A percentile compares a stretch with the other conserved stretches of the same genome.
phyloP scores from a whole-genome alignment of 768 basidiomycete species.

The Mycena epipterygia region DNA sequence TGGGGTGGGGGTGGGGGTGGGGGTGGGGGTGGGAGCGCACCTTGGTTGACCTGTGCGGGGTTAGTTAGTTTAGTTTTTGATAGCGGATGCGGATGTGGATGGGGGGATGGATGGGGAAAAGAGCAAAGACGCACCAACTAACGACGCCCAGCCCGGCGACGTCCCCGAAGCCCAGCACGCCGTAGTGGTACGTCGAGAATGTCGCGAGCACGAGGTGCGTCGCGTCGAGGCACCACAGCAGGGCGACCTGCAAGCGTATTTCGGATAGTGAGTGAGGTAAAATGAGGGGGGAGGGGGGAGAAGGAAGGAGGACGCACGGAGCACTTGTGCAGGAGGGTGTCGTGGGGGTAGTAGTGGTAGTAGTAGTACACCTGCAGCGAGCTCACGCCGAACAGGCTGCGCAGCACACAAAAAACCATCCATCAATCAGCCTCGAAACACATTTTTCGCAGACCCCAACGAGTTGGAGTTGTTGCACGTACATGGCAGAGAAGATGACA shows the following conservation, averaged over 20 bases:
- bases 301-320: constrained; percentile 20
- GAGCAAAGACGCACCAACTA: constrained; percentile 48
- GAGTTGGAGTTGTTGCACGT: no score
- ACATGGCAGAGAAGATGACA: constrained; percentile 29
- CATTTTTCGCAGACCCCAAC: neutral
- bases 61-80: neutral
- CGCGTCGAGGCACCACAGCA: constrained; percentile 24
- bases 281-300: no score
- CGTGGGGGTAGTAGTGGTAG: constrained; percentile 33
- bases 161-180: constrained; percentile 53
- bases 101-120: neutral
- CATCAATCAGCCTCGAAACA: no score
- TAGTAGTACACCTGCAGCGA: constrained; percentile 33
- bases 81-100: neutral
- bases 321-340: constrained; percentile 13
- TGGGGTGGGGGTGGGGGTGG: no score
- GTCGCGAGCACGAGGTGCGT: constrained; percentile 48
- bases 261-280: no score
- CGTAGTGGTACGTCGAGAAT: constrained; percentile 53
- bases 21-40: no score
- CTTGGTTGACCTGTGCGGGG: constrained; percentile 49
- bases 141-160: constrained; percentile 40
- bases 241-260: constrained; percentile 8
- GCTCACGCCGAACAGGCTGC: constrained; percentile 33
- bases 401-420: no score